Base-by-base conservation (phyloP, 2,329 filamentous ascomycete species). In the Pseudogymnoascus sp. region DNA sequence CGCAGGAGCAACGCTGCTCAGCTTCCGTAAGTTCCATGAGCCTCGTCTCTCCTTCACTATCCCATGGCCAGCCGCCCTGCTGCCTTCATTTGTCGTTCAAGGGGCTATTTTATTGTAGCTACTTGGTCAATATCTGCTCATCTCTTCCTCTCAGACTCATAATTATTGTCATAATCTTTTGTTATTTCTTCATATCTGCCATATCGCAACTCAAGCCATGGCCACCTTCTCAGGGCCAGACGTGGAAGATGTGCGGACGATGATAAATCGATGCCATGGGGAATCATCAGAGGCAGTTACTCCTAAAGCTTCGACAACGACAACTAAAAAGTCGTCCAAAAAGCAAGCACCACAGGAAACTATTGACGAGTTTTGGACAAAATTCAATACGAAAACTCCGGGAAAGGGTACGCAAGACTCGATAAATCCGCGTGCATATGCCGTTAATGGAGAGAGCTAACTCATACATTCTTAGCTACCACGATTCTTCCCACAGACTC, bases 311-410 rank as follows among this genome's bases (percentile, higher is more conserved):
- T 33, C 47, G 11, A 33, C 47, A 12, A 20, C 47, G 47, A 20
- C 65, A 12, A 22, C 62, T 7, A 66, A 65, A 57, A 68, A 67
- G 57, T 75, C 74, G 60, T 63, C 67, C 57, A 82, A 79, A 67
- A 79, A 81, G 61, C 80, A 83, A 67, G 75, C 84, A 6, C 87
- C 88, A 0, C 89, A 92, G 71, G 80, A 84, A 62, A 80, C 78
- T 25, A 82, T 92, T 61, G 83, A 89, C 66, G 82, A 87, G 63
- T 91, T 91, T 70, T 92, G 88, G 89, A 74, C 78, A 59, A 85
- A 84, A 62, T 90, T 91, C 67, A 86, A 81, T 12, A 85, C 86
- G 59, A 88, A 86, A 69, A 80, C 81, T 25, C 88, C 88, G 0
- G 88, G 88, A 14, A 90, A 89, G 76, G 86, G 82, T 81, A 68